A percentile compares a stretch with the other conserved stretches of the same genome.
Evolutionary conservation across 805 yeast genomes (phyloP).

Genomic region (Candida insectalens): DNA sequence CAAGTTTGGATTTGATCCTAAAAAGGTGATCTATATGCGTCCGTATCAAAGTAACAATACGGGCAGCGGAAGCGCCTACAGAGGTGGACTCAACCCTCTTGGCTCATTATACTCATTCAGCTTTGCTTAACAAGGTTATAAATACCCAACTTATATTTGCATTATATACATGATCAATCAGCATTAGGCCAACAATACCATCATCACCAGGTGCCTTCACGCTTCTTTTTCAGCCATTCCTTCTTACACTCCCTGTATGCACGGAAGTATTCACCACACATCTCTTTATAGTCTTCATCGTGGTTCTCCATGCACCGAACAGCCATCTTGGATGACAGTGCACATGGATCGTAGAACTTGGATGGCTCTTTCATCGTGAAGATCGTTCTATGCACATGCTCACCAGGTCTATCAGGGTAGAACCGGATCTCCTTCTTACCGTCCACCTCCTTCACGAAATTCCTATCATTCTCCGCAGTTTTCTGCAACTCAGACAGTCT

Average conservation of each 20-base stretch:
- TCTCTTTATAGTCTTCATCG: slow-evolving; percentile 53
- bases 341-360: slow-evolving; percentile 87
- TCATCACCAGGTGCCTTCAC: slow-evolving; percentile 25
- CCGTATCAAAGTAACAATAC: slow-evolving; percentile 8
- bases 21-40: slow-evolving; percentile 14
- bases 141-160: no score
- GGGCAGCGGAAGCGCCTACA: background rate
- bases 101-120: slow-evolving; percentile 17
- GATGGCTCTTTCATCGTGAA: slow-evolving; percentile 74
- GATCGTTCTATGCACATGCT: slow-evolving; percentile 53
- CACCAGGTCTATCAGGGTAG: slow-evolving; percentile 85
- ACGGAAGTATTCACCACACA: slow-evolving; percentile 74
- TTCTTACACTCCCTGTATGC: slow-evolving; percentile 90
- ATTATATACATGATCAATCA: background rate
- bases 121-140: slow-evolving; percentile 8
- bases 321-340: slow-evolving; percentile 81
- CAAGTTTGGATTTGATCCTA: slow-evolving; percentile 13
- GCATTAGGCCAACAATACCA: background rate
- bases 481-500: background rate
- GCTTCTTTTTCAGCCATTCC: slow-evolving; percentile 43
- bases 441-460: slow-evolving; percentile 43
- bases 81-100: slow-evolving; percentile 9
- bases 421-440: slow-evolving; percentile 41
- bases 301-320: slow-evolving; percentile 74
- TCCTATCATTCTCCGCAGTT: slow-evolving; percentile 25